Conservation (phyloP, 2,329 filamentous ascomycete species). For the Alternaria brassicae region DNA sequence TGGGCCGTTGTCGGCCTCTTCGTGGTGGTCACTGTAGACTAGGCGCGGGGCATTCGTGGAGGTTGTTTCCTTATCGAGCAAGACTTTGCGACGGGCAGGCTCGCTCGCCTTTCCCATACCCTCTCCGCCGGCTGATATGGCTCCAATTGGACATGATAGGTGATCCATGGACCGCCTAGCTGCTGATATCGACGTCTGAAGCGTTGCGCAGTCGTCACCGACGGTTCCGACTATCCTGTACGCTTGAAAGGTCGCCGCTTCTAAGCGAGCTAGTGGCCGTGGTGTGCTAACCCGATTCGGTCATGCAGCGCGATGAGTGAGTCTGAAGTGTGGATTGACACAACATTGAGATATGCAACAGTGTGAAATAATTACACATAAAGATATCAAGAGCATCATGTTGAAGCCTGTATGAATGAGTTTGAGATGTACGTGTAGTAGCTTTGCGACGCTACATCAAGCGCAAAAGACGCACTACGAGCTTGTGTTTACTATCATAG, state of each 20-base stretch:
- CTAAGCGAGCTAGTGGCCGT: constrained; percentile 16
- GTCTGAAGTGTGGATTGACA: neutral
- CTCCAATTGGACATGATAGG: constrained; percentile 31
- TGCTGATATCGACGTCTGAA: constrained; percentile 22
- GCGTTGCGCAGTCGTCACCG: constrained; percentile 10
- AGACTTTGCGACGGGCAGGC: constrained; percentile 35
- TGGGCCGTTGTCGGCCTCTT: constrained; percentile 33
- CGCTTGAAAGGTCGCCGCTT: constrained; percentile 8
- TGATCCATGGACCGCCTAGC: constrained; percentile 17
- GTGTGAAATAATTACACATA: neutral
- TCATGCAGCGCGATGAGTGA: constrained; percentile 11
- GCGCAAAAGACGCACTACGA: neutral
- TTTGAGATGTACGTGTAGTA: neutral
- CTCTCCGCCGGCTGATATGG: constrained; percentile 33
- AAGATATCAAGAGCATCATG: neutral
- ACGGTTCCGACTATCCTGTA: constrained; percentile 14
- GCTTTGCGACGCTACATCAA: neutral
- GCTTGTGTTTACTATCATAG: neutral
- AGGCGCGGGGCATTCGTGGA: constrained; percentile 37
- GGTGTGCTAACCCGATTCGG: constrained; percentile 5
- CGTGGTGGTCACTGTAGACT: constrained; percentile 24
- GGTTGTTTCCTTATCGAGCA: constrained; percentile 39
- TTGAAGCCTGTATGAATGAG: too few species aligned
- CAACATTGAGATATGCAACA: neutral
- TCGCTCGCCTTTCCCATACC: constrained; percentile 23